These are phyloP conservation scores for Canavalia ensiformis DNA, from an alignment of 306 rosid species.

Conservation along the genomic window DNA sequence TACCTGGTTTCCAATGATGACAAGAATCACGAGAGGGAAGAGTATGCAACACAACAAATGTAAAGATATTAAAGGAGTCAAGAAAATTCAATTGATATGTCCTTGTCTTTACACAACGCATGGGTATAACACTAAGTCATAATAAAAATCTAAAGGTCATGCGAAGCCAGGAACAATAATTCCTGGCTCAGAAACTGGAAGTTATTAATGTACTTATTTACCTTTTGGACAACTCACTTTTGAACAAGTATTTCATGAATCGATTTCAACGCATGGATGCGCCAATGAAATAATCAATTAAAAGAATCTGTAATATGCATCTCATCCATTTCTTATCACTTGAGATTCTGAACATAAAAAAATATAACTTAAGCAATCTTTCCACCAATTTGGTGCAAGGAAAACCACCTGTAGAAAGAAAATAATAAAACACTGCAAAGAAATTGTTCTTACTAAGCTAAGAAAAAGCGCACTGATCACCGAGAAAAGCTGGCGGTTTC, in stretches of 20 bases:
- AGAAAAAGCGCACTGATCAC: constrained; percentile 76
- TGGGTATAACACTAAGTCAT: neutral
- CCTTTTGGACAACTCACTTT: neutral
- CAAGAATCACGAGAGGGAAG: neutral
- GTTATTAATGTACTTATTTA: neutral
- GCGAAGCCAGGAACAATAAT: neutral
- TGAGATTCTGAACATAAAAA: constrained; percentile 31
- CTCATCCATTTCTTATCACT: constrained; percentile 19
- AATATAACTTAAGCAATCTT: constrained; percentile 22
- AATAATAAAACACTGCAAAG: constrained; percentile 37
- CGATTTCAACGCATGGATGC: neutral
- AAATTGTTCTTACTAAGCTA: constrained; percentile 68
- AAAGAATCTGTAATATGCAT: constrained; percentile 28
- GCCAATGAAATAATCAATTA: constrained; percentile 6
- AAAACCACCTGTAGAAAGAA: constrained; percentile 10
- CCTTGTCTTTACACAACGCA: neutral
- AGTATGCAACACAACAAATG: neutral
- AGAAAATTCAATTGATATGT: neutral
- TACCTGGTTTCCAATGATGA: neutral
- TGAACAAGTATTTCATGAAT: neutral
- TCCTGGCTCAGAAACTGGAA: neutral
- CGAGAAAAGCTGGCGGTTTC: constrained; percentile 73
- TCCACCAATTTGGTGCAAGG: constrained; percentile 3
- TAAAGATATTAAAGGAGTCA: constrained; percentile 7
- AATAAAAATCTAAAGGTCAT: neutral